Evolutionary conservation across 768 basidiomycete species (phyloP).

Genomic region (Lepiota brunneoincarnata): DNA sequence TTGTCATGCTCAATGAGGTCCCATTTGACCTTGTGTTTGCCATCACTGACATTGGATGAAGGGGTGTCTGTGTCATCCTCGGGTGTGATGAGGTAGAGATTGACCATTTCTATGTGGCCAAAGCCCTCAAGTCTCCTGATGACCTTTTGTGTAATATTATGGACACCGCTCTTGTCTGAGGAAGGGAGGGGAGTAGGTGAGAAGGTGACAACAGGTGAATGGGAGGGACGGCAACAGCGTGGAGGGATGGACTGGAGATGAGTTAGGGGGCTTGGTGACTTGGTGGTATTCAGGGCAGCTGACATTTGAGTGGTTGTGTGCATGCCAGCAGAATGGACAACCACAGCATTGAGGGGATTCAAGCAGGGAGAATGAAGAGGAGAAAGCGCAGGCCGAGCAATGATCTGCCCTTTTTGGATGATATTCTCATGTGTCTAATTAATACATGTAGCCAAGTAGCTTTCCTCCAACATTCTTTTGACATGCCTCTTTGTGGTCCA

Average conservation of each 20-base stretch:
- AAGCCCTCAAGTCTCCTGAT: constrained; percentile 46
- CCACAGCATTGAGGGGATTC: no score
- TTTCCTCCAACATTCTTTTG: constrained; percentile 98
- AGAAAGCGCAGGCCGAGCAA: neutral
- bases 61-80: constrained; percentile 26
- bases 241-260: no score
- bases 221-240: constrained; percentile 22
- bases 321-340: neutral
- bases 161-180: no score
- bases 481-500: constrained; percentile 98
- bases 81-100: constrained; percentile 20
- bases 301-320: no score
- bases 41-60: constrained; percentile 17
- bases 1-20: constrained; percentile 18
- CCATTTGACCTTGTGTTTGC: constrained; percentile 22
- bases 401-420: neutral
- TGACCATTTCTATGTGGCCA: constrained; percentile 34
- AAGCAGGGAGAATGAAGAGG: no score
- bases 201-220: constrained; percentile 47
- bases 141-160: constrained; percentile 45
- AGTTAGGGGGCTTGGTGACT: no score
- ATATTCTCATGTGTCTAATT: constrained; percentile 22
- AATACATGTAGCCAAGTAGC: constrained; percentile 90
- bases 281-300: neutral
- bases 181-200: constrained; percentile 31